Evolutionary conservation across 140 eudicot genomes (phyloP).

Genomic region (Stevia rebaudiana): DNA sequence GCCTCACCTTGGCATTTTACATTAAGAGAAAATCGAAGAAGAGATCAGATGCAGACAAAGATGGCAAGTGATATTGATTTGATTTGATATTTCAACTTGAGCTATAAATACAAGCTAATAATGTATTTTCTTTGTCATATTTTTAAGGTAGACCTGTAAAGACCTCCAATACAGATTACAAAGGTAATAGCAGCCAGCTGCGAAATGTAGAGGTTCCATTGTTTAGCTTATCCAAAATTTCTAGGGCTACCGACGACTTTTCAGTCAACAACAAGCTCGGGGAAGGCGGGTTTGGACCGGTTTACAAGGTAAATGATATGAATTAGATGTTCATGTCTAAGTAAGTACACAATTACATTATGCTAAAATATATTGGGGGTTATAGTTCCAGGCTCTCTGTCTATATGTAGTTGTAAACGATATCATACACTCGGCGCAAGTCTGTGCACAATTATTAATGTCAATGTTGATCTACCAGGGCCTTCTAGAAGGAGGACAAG

Average conservation of each 20-base stretch:
- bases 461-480: background rate
- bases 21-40: background rate
- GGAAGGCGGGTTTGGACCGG: background rate
- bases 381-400: too few species aligned
- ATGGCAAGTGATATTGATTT: too few species aligned
- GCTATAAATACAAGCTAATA: too few species aligned
- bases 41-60: background rate
- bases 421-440: background rate
- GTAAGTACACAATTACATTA: background rate
- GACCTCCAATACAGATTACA: too few species aligned
- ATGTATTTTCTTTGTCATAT: too few species aligned
- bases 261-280: background rate
- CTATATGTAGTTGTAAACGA: too few species aligned
- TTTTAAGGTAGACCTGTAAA: too few species aligned
- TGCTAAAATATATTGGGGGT: too few species aligned
- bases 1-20: background rate
- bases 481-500: constrained; percentile 8
- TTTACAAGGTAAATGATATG: background rate
- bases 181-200: background rate
- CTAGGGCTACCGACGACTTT: background rate
- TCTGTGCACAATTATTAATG: background rate
- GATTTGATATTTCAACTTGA: too few species aligned
- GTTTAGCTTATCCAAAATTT: background rate
- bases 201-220: background rate
- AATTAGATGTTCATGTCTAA: background rate